These are phyloP conservation scores for Pleomassaria siparia DNA, from an alignment of 2,329 filamentous ascomycete species.

Conservation along the genomic window DNA sequence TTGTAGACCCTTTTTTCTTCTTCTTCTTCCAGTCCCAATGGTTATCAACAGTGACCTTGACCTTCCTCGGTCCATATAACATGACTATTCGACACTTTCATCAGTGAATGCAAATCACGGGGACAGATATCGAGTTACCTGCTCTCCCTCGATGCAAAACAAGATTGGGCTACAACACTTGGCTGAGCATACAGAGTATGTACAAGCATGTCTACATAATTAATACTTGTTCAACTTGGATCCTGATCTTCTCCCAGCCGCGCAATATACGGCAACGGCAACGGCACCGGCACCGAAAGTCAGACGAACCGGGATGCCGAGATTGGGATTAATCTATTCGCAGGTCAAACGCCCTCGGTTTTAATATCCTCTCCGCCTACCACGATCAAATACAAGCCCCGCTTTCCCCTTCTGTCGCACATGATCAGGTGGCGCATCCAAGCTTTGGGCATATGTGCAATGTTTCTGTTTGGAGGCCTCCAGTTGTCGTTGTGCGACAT, in stretches of 20 bases:
- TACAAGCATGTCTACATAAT: no score
- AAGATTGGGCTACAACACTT: no score
- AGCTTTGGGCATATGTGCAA: slow-evolving; percentile 6
- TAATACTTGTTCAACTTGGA: no score
- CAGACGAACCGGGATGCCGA: slow-evolving; percentile 15
- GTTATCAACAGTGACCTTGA: no score
- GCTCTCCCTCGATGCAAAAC: no score
- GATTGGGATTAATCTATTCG: slow-evolving; percentile 23
- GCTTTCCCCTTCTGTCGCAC: slow-evolving; percentile 9
- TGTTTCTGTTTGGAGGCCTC: neutral
- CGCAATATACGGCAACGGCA: slow-evolving; percentile 5
- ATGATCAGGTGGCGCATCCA: slow-evolving; percentile 13
- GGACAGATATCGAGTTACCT: neutral
- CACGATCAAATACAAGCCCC: slow-evolving; percentile 13
- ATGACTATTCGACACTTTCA: neutral
- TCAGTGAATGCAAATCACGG: neutral
- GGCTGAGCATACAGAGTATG: no score
- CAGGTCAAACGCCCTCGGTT: slow-evolving; percentile 13
- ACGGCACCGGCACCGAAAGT: no score
- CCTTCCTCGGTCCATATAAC: neutral
- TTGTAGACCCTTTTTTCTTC: neutral
- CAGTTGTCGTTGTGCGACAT: slow-evolving; percentile 1
- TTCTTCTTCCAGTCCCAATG: neutral
- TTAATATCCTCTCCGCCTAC: slow-evolving; percentile 9
- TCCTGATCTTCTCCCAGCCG: neutral